Conservation (phyloP, 2,329 filamentous ascomycete species). For the Talaromyces piceae region DNA sequence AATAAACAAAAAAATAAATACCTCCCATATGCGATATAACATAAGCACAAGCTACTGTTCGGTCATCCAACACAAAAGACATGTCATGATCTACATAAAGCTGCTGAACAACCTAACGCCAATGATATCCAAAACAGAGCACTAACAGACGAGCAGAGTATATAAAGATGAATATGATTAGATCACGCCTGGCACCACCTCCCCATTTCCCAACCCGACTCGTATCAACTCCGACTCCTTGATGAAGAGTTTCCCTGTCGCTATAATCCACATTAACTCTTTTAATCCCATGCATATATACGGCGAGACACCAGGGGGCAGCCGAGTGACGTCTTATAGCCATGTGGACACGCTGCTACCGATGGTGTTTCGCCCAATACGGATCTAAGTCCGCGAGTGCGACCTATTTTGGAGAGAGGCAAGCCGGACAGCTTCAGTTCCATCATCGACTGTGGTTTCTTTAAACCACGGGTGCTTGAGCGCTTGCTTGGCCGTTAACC, state of each 20-base stretch:
- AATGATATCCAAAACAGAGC: not conserved
- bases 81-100: not conserved
- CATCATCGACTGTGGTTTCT: conserved; percentile 57
- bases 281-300: not conserved
- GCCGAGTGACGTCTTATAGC: not conserved
- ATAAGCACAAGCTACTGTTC: not conserved
- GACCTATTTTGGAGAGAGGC: conserved; percentile 10
- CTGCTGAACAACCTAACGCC: not conserved
- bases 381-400: not conserved
- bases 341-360: not conserved
- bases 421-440: conserved; percentile 57
- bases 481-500: conserved; percentile 58
- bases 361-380: not conserved
- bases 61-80: not conserved
- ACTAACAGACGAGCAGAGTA: not conserved
- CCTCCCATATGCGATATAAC: not conserved
- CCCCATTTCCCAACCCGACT: not conserved
- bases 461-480: conserved; percentile 61
- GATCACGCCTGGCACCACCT: not conserved
- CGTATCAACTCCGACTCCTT: not conserved
- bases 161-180: not conserved
- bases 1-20: not conserved
- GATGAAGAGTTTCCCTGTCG: too few relatives aligned
- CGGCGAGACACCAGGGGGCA: not conserved
- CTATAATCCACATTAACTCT: not conserved